Conservation (phyloP, 2,329 filamentous ascomycete species). For the Phyllosticta citriasiana region DNA sequence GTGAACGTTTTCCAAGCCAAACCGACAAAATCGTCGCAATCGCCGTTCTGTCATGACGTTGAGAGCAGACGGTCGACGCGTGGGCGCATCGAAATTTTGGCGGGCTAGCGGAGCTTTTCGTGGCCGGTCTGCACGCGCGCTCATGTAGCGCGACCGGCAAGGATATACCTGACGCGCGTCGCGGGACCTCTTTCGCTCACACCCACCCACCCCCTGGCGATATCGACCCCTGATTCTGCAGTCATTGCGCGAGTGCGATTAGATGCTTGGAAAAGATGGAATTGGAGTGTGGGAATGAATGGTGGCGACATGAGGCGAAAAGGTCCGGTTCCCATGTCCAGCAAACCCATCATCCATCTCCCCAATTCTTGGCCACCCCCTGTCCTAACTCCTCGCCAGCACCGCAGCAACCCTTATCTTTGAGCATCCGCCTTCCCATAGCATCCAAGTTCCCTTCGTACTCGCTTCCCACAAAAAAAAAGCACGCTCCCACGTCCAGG, state of each 20-base stretch:
- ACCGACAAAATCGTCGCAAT: no score
- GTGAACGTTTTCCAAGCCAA: no score
- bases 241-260: neutral
- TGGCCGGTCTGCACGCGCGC: neutral
- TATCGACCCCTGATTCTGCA: neutral
- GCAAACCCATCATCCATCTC: neutral
- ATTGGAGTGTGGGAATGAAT: neutral
- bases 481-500: neutral
- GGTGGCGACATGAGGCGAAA: neutral
- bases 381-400: neutral
- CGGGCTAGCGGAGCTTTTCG: neutral
- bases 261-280: neutral
- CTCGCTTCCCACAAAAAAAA: neutral
- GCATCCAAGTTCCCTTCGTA: neutral
- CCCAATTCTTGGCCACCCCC: neutral
- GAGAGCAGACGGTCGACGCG: neutral
- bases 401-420: neutral
- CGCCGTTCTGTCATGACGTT: neutral
- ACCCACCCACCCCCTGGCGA: neutral
- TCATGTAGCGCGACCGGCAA: neutral
- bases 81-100: neutral
- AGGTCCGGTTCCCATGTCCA: neutral
- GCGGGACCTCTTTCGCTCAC: no score
- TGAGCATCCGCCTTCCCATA: neutral
- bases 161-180: neutral